Percentiles rank a stretch among this genome's conserved stretches.
Conservation (phyloP, 495 filamentous ascomycete genomes). For the Massariosphaeria phaeospora region DNA sequence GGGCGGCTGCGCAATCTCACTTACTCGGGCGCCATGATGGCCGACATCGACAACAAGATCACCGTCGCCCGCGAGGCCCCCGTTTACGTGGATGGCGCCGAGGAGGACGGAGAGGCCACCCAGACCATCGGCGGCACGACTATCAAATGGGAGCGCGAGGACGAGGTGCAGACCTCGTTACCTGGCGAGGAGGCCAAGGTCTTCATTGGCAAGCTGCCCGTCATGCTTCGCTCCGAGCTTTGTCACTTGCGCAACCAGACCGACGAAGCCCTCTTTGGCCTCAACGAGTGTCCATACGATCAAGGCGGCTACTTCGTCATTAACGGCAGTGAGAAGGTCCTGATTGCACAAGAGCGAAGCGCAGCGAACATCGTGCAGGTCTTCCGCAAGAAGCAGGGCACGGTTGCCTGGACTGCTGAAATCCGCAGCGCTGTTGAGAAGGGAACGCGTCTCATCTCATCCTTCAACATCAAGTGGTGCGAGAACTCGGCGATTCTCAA, state of each 20-base stretch:
- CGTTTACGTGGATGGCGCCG: conserved; percentile 52
- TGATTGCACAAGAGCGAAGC: conserved; percentile 95
- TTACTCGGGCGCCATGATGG: conserved; percentile 85
- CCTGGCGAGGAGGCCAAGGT: conserved; percentile 48
- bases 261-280: conserved; percentile 74
- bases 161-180: conserved; percentile 26
- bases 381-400: conserved; percentile 91
- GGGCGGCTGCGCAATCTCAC: conserved; percentile 91
- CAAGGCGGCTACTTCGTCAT: conserved; percentile 98
- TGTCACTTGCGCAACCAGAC: conserved; percentile 77
- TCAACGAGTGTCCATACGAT: conserved; percentile 96
- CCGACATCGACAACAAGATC: conserved; percentile 73
- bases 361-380: conserved; percentile 98
- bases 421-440: conserved; percentile 96
- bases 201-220: conserved; percentile 89
- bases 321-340: conserved; percentile 98
- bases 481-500: conserved; percentile 73
- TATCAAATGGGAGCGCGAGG: conserved; percentile 54
- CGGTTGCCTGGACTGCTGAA: conserved; percentile 87
- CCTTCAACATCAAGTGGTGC: conserved; percentile 80
- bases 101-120: conserved; percentile 46
- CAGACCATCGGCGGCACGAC: conserved; percentile 55
- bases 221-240: conserved; percentile 95
- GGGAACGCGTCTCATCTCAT: conserved; percentile 86
- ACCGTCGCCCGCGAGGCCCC: conserved; percentile 74